Conservation (phyloP, 805 yeast species). For the Yamadazyma philogaea region DNA sequence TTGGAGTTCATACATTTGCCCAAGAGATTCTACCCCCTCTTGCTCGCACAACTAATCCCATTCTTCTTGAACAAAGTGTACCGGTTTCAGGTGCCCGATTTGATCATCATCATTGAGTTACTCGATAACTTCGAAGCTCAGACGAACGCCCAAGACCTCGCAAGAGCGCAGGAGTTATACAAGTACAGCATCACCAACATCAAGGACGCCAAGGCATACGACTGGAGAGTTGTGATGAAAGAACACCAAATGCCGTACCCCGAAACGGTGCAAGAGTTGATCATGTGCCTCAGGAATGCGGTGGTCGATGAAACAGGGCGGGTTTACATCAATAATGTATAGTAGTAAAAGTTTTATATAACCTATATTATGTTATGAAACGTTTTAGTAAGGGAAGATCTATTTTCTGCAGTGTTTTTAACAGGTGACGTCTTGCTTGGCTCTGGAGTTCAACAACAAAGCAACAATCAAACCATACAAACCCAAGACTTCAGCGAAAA, state of each 20-base stretch:
- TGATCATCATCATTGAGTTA: slow-evolving; percentile 36
- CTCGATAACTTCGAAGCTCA: slow-evolving; percentile 34
- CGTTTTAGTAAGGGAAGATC: slow-evolving; percentile 8
- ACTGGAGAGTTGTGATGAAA: slow-evolving; percentile 31
- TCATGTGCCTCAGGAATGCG: slow-evolving; percentile 28
- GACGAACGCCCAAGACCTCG: slow-evolving; percentile 19
- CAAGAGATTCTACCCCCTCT: slow-evolving; percentile 44
- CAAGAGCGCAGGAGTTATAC: slow-evolving; percentile 32
- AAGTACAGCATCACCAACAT: slow-evolving; percentile 22
- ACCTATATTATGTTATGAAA: background rate
- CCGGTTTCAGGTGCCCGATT: slow-evolving; percentile 27
- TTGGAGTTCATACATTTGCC: slow-evolving; percentile 44
- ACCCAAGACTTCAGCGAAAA: slow-evolving; percentile 99
- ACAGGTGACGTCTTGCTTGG: slow-evolving; percentile 86
- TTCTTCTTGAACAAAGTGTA: slow-evolving; percentile 23
- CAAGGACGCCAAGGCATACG: slow-evolving; percentile 21
- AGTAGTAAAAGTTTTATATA: background rate
- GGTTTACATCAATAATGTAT: slow-evolving; percentile 26
- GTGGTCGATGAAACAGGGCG: slow-evolving; percentile 32
- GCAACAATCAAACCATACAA: slow-evolving; percentile 98
- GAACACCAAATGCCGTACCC: slow-evolving; percentile 19
- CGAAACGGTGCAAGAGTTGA: slow-evolving; percentile 21
- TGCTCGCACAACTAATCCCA: slow-evolving; percentile 48
- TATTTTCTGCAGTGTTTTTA: slow-evolving; percentile 33
- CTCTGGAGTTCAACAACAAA: slow-evolving; percentile 94